phyloP scores from a whole-genome alignment of 495 filamentous ascomycete species.

The Aspergillus homomorphus region DNA sequence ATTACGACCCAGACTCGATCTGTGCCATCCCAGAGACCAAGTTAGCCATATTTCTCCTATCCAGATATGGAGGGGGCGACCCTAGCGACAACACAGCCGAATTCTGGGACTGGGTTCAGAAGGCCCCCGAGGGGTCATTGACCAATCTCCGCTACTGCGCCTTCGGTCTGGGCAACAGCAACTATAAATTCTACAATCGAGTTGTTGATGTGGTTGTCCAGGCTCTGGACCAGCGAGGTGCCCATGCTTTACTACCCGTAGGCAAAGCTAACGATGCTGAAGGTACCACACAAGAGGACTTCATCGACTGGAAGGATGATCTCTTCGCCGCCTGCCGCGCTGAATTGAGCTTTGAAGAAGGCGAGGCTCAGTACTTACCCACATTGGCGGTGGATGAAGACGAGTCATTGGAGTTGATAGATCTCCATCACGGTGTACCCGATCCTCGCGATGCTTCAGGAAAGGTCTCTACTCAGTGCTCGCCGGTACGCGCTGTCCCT shows the following conservation, averaged over 20 bases:
- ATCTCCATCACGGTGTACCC: slow-evolving; percentile 42
- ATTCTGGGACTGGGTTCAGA: slow-evolving; percentile 45
- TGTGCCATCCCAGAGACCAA: slow-evolving; percentile 36
- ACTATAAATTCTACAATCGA: slow-evolving; percentile 52
- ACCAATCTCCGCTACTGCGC: slow-evolving; percentile 39
- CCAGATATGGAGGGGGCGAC: slow-evolving; percentile 56
- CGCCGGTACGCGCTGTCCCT: slow-evolving; percentile 30
- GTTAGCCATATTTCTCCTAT: slow-evolving; percentile 49
- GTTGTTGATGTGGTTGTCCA: slow-evolving; percentile 43
- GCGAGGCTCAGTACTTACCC: slow-evolving; percentile 38
- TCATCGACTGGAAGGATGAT: slow-evolving; percentile 47
- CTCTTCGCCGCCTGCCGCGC: slow-evolving; percentile 38
- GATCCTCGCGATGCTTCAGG: slow-evolving; percentile 18
- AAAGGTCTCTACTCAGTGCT: slow-evolving; percentile 29
- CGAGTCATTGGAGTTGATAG: slow-evolving; percentile 33
- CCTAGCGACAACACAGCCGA: slow-evolving; percentile 50
- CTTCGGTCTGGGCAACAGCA: slow-evolving; percentile 49
- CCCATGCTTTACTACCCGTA: slow-evolving; percentile 35
- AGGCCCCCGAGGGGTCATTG: slow-evolving; percentile 26
- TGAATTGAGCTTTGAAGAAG: slow-evolving; percentile 37
- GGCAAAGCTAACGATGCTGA: slow-evolving; percentile 47
- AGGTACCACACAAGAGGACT: slow-evolving; percentile 50
- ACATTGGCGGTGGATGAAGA: slow-evolving; percentile 39
- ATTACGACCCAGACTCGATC: slow-evolving; percentile 47
- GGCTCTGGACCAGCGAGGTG: slow-evolving; percentile 35